Evolutionary conservation across 1,139 yeast genomes (phyloP).

Genomic region (Candida gigantensis): DNA sequence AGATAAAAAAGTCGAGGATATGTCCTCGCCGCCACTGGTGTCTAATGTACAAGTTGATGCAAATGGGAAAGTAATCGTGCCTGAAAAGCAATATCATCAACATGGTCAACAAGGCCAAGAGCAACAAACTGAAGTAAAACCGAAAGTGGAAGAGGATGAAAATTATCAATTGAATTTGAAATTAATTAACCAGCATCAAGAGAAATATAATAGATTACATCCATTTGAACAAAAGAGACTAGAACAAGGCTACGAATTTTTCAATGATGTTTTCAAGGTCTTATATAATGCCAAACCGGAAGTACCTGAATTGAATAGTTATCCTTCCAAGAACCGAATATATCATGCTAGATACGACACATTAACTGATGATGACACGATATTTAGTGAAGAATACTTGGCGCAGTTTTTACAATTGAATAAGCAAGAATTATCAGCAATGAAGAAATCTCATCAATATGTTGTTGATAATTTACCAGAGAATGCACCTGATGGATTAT

Average conservation of each 20-base stretch:
- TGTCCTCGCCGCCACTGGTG: no score
- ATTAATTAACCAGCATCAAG: slow-evolving; percentile 17
- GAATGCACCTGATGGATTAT: slow-evolving; percentile 35
- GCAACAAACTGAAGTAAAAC: not conserved
- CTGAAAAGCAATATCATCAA: not conserved
- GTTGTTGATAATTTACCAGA: slow-evolving; percentile 55
- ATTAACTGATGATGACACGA: slow-evolving; percentile 18
- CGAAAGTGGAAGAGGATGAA: slow-evolving; percentile 1
- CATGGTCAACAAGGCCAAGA: not conserved
- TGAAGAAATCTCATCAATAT: slow-evolving; percentile 48
- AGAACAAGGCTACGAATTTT: slow-evolving; percentile 32
- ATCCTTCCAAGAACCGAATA: slow-evolving; percentile 40
- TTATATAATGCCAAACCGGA: slow-evolving; percentile 42
- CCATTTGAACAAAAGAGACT: slow-evolving; percentile 9
- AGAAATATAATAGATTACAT: slow-evolving; percentile 14
- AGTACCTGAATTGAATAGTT: slow-evolving; percentile 26
- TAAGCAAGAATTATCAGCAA: slow-evolving; percentile 41
- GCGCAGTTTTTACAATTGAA: slow-evolving; percentile 55
- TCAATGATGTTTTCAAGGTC: slow-evolving; percentile 35
- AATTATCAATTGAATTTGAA: slow-evolving; percentile 15
- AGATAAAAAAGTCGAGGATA: not conserved
- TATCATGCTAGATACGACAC: slow-evolving; percentile 54
- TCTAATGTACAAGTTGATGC: no score
- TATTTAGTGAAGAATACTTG: slow-evolving; percentile 42
- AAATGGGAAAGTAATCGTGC: no score